Base-by-base conservation (phyloP, 2,329 filamentous ascomycete genomes). In the Epichloe festucae region DNA sequence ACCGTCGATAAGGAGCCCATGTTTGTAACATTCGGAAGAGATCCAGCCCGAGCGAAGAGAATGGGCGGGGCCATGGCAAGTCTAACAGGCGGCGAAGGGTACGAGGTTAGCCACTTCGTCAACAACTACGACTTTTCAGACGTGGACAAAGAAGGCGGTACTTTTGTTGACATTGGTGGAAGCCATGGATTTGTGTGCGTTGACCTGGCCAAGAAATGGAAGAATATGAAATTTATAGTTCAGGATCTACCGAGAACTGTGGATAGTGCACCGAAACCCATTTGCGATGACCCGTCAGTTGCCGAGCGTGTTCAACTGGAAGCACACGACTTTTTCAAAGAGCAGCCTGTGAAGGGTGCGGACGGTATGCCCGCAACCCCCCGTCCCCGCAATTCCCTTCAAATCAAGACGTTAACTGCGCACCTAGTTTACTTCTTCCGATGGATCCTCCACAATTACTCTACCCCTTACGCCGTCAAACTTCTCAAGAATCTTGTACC, bases 381-480 rank as follows among this genome's bases (percentile, higher is more conserved):
- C 8, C 27, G 27, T 11, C 8, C 27, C 27, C 27, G 27, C 8
- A 31, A 31, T 31, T 4, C 27, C 27, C 8, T 31, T 31, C 4
- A 23, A 23, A 14, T n/a, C 23, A 6, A 27, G 21, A 42, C 38
- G n/a, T 21, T 53, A 14, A 52, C 39, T 3, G 7, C 15, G 35
- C 6, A 8, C 17, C 48, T 27, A 72, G 68, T 81, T 17, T 83
- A 81, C 64, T 71, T 76, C 57, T 74, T 81, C 62, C 74, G 77
- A 46, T 75, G 74, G 70, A 80, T 83, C 55, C 63, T 84, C 7
- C 78, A 84, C 60, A 80, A 83, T 64, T 79, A 79, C 66, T 74
- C 77, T 0, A 78, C 78, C 14, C 70, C 71, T 3, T 75, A 78
- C 51, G 71, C 72, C 4, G 59, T 73, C 44, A 67, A 68, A 44